Evolutionary conservation across 2,329 filamentous ascomycete species (phyloP), one percentile per base, ranked within the genome.

Genomic region (Alternaria sp.): DNA sequence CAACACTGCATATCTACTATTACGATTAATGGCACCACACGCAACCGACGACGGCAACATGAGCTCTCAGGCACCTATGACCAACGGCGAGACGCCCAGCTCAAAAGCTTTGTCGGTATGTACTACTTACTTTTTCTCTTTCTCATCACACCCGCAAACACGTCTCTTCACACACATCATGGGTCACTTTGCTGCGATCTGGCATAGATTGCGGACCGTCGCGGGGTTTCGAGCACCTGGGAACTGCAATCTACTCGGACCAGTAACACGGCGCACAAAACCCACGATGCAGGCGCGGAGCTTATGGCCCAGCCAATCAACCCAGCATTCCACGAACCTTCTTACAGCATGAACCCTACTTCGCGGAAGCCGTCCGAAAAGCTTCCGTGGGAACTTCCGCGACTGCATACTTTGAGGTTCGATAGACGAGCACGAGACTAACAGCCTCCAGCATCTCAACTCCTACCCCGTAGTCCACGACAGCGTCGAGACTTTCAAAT

Each of bases 401-500:
- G 7, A 44, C 53, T 51, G 54, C 36, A 36, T 21, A 21, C 17
- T 23, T 36, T 51, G 17, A 23, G 17, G 10, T 23, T 12, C 19
- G 8, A 21, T 15, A 21, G 8, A 17, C 15, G 30, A 49, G 9
- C 23, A 49, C 21, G 11, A 21, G 52, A 40, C 67, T 69, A 62
- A 68, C 58, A 7, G 26, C 19, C 25, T 23, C 44, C 72, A 97
- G 93, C 94, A 97, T 79, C 86, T 97, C 67, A 86, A 89, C 72
- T 90, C 90, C 69, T 97, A 97, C 82, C 95, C 95, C 44, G 82
- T 96, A 69, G 87, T 97, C 77, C 88, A 88, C 77, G 93, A 97
- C 80, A 84, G 89, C 75, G 88, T 97, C 81, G 84, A 88, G 65
- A 89, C 88, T 77, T 90, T 96, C 87, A 92, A 93, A 82, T 84